Conservation (phyloP, 2,329 filamentous ascomycete genomes). For the Paecilomyces dactylethromorphus region DNA sequence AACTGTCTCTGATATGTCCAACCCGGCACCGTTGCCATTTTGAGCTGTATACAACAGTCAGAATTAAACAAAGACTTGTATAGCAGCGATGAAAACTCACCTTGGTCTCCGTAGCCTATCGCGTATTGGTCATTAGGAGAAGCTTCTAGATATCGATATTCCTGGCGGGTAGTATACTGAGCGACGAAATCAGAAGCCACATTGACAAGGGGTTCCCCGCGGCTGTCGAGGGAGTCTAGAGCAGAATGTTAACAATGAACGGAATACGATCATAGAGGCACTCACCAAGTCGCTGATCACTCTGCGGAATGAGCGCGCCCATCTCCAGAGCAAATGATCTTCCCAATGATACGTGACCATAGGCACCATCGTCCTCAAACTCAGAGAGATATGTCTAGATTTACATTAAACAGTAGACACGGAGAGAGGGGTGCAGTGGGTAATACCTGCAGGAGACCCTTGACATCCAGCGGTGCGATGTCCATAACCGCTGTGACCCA, state of each 20-base stretch:
- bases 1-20: slow-evolving; percentile 17
- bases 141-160: slow-evolving; percentile 82
- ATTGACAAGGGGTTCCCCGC: slow-evolving; percentile 71
- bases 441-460: slow-evolving; percentile 68
- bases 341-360: slow-evolving; percentile 86
- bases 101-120: slow-evolving; percentile 6
- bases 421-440: background rate
- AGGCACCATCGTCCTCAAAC: slow-evolving; percentile 83
- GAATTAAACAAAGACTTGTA: background rate
- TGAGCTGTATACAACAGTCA: background rate
- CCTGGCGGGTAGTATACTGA: slow-evolving; percentile 93
- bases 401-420: background rate
- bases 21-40: background rate
- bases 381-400: slow-evolving; percentile 84
- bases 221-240: slow-evolving; percentile 62
- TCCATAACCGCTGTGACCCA: slow-evolving; percentile 81
- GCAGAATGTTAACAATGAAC: background rate
- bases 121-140: slow-evolving; percentile 26
- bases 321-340: slow-evolving; percentile 92
- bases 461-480: slow-evolving; percentile 85
- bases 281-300: slow-evolving; percentile 70
- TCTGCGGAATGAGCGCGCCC: slow-evolving; percentile 76
- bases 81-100: slow-evolving; percentile 5
- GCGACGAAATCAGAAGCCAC: slow-evolving; percentile 93
- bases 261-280: background rate